Evolutionary conservation across 345 rosid genomes (phyloP).

Genomic region (Eucalyptus leucophloia): DNA sequence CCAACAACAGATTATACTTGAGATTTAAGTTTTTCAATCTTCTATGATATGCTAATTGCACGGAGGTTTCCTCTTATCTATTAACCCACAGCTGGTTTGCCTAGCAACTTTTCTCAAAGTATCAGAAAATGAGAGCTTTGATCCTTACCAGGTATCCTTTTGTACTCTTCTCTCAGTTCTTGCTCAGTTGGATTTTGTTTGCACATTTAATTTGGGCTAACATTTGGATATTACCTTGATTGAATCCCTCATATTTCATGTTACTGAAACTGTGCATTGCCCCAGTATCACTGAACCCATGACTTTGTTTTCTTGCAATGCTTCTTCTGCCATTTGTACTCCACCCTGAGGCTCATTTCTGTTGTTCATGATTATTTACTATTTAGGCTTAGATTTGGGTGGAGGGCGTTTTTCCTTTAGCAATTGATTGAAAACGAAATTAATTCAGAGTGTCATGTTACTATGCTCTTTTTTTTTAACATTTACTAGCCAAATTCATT

Average conservation of each 20-base stretch:
- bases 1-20: neutral
- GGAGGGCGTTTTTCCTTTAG: neutral
- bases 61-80: neutral
- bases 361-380: neutral
- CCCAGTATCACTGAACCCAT: neutral
- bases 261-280: neutral
- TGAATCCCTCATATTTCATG: neutral
- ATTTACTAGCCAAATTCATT: neutral
- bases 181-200: neutral
- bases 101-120: conserved; percentile 91
- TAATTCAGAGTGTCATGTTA: neutral
- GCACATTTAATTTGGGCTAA: neutral
- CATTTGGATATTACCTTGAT: neutral
- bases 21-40: neutral
- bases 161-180: neutral
- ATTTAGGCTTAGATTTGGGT: neutral
- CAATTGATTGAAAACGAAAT: neutral
- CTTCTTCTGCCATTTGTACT: neutral
- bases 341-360: neutral
- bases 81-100: conserved; percentile 64
- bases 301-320: neutral
- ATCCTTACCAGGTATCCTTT: conserved; percentile 74
- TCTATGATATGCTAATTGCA: neutral
- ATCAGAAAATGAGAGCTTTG: conserved; percentile 77
- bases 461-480: neutral